These are phyloP conservation scores for Penicillium taxi DNA, from an alignment of 495 filamentous ascomycete genomes.

Conservation along the genomic window DNA sequence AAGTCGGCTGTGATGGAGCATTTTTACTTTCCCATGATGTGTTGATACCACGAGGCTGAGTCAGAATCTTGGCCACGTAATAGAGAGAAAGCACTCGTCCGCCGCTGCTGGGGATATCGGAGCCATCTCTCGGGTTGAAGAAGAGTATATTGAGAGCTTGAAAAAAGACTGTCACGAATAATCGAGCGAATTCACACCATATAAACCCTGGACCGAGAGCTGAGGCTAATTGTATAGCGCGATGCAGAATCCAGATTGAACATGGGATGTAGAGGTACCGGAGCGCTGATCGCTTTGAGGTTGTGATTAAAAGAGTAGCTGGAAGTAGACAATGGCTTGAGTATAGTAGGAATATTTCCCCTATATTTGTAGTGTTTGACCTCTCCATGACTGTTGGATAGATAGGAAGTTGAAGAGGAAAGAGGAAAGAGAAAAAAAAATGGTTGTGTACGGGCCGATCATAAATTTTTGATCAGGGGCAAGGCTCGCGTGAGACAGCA, in stretches of 20 bases:
- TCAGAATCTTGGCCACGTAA: slow-evolving; percentile 5
- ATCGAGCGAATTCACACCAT: slow-evolving; percentile 16
- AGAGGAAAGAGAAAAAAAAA: no score
- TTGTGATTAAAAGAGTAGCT: slow-evolving; percentile 7
- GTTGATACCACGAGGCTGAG: slow-evolving; percentile 14
- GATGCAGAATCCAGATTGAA: slow-evolving; percentile 6
- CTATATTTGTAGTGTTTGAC: slow-evolving; percentile 5
- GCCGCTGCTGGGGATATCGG: slow-evolving; percentile 5
- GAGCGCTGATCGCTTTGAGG: slow-evolving; percentile 11
- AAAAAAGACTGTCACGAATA: slow-evolving; percentile 12
- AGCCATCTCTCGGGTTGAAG: slow-evolving; percentile 10
- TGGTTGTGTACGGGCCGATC: no score
- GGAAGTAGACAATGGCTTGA: slow-evolving; percentile 9
- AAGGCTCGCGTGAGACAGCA: no score
- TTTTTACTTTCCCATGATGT: slow-evolving; percentile 18
- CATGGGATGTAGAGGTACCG: slow-evolving; percentile 14
- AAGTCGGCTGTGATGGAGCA: slow-evolving; percentile 14
- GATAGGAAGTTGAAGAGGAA: no score
- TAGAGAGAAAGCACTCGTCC: slow-evolving; percentile 1
- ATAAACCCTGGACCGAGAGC: slow-evolving; percentile 12
- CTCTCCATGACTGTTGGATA: no score
- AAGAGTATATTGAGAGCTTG: slow-evolving; percentile 14
- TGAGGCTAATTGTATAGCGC: slow-evolving; percentile 7
- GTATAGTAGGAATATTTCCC: slow-evolving; percentile 8
- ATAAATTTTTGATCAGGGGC: no score